phyloP scores from a whole-genome alignment of 176 grass and related monocot genomes.

The Zizania latifolia region DNA sequence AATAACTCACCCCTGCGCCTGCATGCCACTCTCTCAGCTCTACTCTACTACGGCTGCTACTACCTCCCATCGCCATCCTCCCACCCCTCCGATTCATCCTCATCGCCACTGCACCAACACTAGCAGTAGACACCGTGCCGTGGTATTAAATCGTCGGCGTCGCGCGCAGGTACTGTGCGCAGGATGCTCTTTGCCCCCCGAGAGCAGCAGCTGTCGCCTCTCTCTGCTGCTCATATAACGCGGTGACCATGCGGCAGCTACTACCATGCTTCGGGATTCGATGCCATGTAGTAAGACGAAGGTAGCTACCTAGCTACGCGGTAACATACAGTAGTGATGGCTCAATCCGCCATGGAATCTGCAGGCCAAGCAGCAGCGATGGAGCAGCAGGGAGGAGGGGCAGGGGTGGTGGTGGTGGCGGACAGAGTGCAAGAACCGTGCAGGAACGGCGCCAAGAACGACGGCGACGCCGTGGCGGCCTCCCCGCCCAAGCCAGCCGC shows the following conservation, averaged over 20 bases:
- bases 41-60: background rate
- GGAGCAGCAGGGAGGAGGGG: conserved; percentile 3
- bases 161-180: conserved; percentile 2
- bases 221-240: too few relatives aligned
- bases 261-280: background rate
- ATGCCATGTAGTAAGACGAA: background rate
- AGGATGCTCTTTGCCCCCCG: conserved; percentile 42
- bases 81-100: background rate
- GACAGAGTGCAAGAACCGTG: background rate
- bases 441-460: too few relatives aligned
- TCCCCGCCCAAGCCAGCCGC: background rate
- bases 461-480: background rate
- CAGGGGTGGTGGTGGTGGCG: background rate
- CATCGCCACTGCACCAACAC: background rate
- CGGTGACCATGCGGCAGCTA: too few relatives aligned
- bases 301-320: too few relatives aligned
- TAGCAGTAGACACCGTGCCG: background rate
- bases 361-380: background rate
- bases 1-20: conserved; percentile 13
- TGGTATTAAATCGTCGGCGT: conserved; percentile 19
- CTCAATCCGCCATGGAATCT: background rate
- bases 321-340: background rate
- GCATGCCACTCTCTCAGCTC: too few relatives aligned
- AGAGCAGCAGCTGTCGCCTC: too few relatives aligned
- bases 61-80: background rate